Conservation (phyloP, 805 yeast species). For the Kluyveromyces aestuarii region DNA sequence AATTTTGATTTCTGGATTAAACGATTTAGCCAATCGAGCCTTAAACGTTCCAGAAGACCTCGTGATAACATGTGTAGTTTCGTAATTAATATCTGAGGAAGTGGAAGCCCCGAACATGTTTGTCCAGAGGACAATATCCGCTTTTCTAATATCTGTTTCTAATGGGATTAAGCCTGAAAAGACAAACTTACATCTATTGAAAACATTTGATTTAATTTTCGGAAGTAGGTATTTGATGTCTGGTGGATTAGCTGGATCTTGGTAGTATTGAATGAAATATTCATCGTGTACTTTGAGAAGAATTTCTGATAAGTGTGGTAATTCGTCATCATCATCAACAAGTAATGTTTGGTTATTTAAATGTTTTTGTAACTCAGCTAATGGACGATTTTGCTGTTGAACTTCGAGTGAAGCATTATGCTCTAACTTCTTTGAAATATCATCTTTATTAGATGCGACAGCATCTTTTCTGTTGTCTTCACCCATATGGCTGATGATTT, state of each 20-base stretch:
- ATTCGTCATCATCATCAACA: slow-evolving; percentile 75
- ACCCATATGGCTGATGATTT: slow-evolving; percentile 24
- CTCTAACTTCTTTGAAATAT: slow-evolving; percentile 47
- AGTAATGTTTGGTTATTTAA: slow-evolving; percentile 47
- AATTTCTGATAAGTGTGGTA: slow-evolving; percentile 52
- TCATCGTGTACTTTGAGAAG: slow-evolving; percentile 54
- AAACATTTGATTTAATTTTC: slow-evolving; percentile 56
- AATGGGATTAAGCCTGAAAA: slow-evolving; percentile 87
- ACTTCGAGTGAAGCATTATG: slow-evolving; percentile 65
- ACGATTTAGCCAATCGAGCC: slow-evolving; percentile 66
- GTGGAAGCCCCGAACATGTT: slow-evolving; percentile 85
- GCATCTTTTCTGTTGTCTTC: slow-evolving; percentile 35
- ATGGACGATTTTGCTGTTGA: slow-evolving; percentile 74
- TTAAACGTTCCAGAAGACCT: slow-evolving; percentile 73
- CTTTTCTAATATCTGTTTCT: slow-evolving; percentile 60
- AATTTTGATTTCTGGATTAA: slow-evolving; percentile 56
- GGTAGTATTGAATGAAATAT: slow-evolving; percentile 47
- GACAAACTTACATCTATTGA: slow-evolving; percentile 59
- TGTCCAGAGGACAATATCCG: slow-evolving; percentile 90
- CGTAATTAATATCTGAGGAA: slow-evolving; percentile 55
- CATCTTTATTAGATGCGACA: slow-evolving; percentile 40
- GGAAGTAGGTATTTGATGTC: slow-evolving; percentile 69
- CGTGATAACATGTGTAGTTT: slow-evolving; percentile 85
- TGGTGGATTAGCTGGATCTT: slow-evolving; percentile 41
- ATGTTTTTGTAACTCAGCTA: slow-evolving; percentile 73